Base-by-base conservation (phyloP, 2,329 filamentous ascomycete genomes). In the Zymoseptoria tritici region DNA sequence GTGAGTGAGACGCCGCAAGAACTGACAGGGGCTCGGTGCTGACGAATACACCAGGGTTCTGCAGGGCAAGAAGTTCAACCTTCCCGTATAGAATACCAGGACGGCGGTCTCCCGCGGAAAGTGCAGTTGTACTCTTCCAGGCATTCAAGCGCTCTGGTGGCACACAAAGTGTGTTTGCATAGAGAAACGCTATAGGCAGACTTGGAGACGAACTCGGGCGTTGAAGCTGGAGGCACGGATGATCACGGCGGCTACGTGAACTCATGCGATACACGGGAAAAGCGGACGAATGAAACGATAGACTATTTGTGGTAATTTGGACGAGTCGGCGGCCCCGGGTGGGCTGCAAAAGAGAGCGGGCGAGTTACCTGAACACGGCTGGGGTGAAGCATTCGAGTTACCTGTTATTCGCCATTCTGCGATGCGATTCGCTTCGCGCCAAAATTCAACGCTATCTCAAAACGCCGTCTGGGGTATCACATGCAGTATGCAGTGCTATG, bases 51-150 rank as follows among this genome's bases (percentile, higher is more conserved):
- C 54, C 50, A 81, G 79, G 73, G 78, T 81, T 55, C 67, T 81
- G 52, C 79, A 81, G 71, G 79, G 79, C 65, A 80, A 80, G 73
- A 81, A 78, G 63, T 81, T 81, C 75, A 80, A 80, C 68, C 72
- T 81, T 53, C 79, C 79, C 3, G 79, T 81, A 36, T 81, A 77
- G 64, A 55, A 56, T 24, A 55, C 59, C n/a, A n/a, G 52, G 22
- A 22, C 29, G 50, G 50, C 22, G 22, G 52, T 29, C 29, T 53
- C 52, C 36, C 36, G 36, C 13, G 36, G 36, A 16, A 46, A 46
- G 36, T 46, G 36, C 16, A 46, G 36, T 13, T 46, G 36, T n/a
- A 16, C 36, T 16, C 36, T 46, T 7, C 36, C 36, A 16, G 36
- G 36, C 36, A 5, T 46, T 46, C 36, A 46, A 46, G 36, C 36